Base-by-base conservation (phyloP, 2,329 filamentous ascomycete species). In the Colletotrichum sp. region DNA sequence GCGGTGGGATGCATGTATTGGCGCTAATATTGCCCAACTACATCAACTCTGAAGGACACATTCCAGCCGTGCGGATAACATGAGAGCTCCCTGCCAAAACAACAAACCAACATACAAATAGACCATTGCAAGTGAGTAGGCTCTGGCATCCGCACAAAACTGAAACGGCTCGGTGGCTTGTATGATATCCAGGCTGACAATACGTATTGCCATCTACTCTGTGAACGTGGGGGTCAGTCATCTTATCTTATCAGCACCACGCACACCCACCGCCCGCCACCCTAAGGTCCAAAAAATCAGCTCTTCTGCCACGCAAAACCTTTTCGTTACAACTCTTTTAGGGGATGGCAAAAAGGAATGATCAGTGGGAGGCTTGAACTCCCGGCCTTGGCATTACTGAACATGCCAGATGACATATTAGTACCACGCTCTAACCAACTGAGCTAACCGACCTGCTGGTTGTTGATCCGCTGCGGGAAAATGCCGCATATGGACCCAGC, bases 351-450 rank as follows among this genome's bases (percentile, higher is more conserved):
- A 76, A 76, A 73, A 29, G 6, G 7, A 0, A 4, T 76, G 74
- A 76, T 76, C 74, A 76, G 74, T 74, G 74, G 74, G 74, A 76
- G 74, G 74, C 74, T 76, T 74, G 71, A 76, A 76, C 74, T 76
- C 74, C 74, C 74, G 71, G 29, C 74, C 74, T 74, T 76, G 74
- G 74, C 74, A 76, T 76, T 29, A 76, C 74, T 30, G n/a, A 25
- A 74, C 22, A 66, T 76, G 29, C 44, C 59, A 22, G n/a, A 22
- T 74, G 29, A 69, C 27, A 66, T 76, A 76, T 76, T 76, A 76
- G 71, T 76, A 76, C 74, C 74, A 76, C 74, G 74, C 74, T 76
- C 74, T 76, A 66, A 76, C 74, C 74, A 76, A 76, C 74, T 76
- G 74, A 76, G 74, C 74, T 76, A 76, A 76, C 74, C 74, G 74